Conservation (phyloP, 306 rosid species). For the Chamaecrista fasciculata region DNA sequence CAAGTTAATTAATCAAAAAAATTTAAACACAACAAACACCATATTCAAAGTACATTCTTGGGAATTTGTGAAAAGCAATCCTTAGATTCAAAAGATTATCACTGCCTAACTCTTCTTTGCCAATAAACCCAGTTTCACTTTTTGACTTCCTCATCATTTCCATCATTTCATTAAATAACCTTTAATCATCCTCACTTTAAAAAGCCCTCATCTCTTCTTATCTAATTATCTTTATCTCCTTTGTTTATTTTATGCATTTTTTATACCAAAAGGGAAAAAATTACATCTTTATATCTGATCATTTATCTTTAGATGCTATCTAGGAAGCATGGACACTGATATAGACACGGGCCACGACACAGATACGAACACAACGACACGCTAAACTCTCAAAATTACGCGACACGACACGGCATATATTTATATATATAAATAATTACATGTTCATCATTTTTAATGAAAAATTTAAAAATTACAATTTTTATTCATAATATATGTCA, state of each 20-base stretch:
- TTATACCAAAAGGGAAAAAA: neutral
- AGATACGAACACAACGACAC: no score
- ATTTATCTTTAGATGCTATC: neutral
- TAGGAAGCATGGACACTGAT: no score
- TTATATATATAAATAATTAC: no score
- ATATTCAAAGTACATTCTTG: conserved; percentile 36
- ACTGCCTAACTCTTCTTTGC: conserved; percentile 23
- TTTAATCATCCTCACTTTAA: conserved; percentile 44
- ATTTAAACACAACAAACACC: no score
- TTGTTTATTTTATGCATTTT: neutral
- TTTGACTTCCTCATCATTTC: conserved; percentile 45
- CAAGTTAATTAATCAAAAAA: no score
- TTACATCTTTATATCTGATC: neutral
- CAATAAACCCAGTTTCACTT: conserved; percentile 46
- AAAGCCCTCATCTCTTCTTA: conserved; percentile 30
- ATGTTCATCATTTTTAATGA: no score
- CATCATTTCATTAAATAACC: conserved; percentile 18
- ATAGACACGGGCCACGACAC: no score
- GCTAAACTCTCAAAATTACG: no score
- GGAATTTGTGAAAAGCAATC: conserved; percentile 38
- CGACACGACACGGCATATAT: no score
- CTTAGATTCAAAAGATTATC: conserved; percentile 33
- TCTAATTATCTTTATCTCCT: conserved; percentile 30
- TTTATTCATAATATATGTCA: no score
- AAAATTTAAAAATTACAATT: no score